Base-by-base conservation (phyloP, 352 stramenopile genomes). In the Phytophthora quininea region DNA sequence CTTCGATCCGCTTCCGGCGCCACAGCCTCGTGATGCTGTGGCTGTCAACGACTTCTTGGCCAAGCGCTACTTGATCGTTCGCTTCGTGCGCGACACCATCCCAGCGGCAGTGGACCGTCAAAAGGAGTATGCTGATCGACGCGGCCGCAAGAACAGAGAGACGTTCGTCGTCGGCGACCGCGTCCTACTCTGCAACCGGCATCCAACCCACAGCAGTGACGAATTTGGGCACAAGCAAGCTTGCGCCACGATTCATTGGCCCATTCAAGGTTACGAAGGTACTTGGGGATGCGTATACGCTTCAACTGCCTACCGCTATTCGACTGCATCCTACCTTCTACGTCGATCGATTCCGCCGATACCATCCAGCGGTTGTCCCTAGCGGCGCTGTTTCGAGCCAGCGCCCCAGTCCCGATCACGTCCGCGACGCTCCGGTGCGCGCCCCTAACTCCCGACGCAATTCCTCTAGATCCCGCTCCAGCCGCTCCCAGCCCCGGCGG, bases 241-340 rank as follows among this genome's bases (percentile, higher is more conserved):
- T 74, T 15, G 9, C 32, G 27, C 56, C 67, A 1, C 24, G 55
- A 8, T 71, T 47, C 51, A 71, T 74, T 56, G 51, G 56, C 0
- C 32, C 55, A 2, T 74, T 67, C 31, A 63, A 50, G 19, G 46
- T 74, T 1, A 14, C 31, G 4, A 38, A 38, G 5, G 50, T 31
- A 0, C n/a, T 31, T 10, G 58, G 53, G 0, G 47, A 60, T 4
- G 53, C 53, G 1, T 73, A 73, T 11, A 68, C 52, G 30, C 58
- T 68, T 1, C n/a, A 63, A 15, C 40, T 69, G 8, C 62, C 54
- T 15, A 60, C 33, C 0, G 29, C 38, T 9, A 29, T 70, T 10
- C 55, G 51, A 19, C 43, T 70, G 0, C 62, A 70, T 48, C 54
- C 62, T n/a, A 77, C 59, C 47, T 73, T 79, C 58, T 75, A 79